Evolutionary conservation across 768 basidiomycete species (phyloP).

Genomic region (Rubroboletus satanas): DNA sequence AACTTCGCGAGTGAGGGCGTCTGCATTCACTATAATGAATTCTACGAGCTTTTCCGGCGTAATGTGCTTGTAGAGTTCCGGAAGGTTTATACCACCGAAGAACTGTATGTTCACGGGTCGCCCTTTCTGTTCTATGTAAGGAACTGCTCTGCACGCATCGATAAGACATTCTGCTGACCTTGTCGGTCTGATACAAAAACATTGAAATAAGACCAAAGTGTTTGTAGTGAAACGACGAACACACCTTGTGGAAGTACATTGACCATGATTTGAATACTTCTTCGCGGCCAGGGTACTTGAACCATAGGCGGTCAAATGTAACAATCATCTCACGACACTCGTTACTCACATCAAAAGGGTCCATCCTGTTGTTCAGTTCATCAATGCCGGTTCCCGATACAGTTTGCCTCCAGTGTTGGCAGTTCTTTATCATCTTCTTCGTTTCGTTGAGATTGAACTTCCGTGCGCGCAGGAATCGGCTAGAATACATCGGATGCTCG

Average conservation of each 20-base stretch:
- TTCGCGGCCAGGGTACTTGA: slow-evolving; percentile 65
- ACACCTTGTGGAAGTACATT: slow-evolving; percentile 72
- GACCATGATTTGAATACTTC: slow-evolving; percentile 74
- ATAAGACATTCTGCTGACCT: slow-evolving; percentile 38
- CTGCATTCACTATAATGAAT: slow-evolving; percentile 59
- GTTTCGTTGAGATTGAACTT: slow-evolving; percentile 56
- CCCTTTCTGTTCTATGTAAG: slow-evolving; percentile 46
- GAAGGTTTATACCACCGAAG: slow-evolving; percentile 57
- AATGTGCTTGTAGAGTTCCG: slow-evolving; percentile 52
- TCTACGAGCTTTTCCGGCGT: slow-evolving; percentile 62
- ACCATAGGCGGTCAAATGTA: not conserved
- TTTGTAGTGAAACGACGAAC: slow-evolving; percentile 8
- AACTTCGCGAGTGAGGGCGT: slow-evolving; percentile 61
- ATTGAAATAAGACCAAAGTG: not conserved
- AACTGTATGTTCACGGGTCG: slow-evolving; percentile 68
- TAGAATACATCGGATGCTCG: slow-evolving; percentile 23
- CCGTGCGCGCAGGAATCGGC: slow-evolving; percentile 75
- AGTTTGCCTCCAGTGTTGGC: slow-evolving; percentile 64
- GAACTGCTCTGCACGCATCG: not conserved
- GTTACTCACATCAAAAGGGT: slow-evolving; percentile 64
- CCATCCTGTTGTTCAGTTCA: slow-evolving; percentile 54
- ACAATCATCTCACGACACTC: not conserved
- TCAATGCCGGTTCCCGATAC: slow-evolving; percentile 66
- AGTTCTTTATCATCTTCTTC: slow-evolving; percentile 63
- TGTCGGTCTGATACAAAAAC: slow-evolving; percentile 51